Percentiles rank a stretch among this genome's conserved stretches.
Evolutionary conservation across 78 protist species (phyloP).

Genomic region (slime mould (Dictyostelium discoideum)): DNA sequence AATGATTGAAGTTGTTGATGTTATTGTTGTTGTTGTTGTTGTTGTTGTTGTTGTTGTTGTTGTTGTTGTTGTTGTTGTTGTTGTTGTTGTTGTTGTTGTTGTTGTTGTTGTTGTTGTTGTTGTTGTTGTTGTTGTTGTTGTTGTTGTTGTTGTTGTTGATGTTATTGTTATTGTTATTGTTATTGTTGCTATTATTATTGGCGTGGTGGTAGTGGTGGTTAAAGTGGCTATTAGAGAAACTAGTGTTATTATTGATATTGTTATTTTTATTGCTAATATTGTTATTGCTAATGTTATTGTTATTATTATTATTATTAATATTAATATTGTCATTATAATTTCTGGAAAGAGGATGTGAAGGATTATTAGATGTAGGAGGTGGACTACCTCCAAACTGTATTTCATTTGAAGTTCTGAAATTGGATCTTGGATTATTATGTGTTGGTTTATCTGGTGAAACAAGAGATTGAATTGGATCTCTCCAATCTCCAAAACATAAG

Average conservation of each 20-base stretch:
- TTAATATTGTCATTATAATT: background rate
- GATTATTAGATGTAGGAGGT: background rate
- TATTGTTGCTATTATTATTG: too few species aligned
- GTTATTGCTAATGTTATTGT: background rate
- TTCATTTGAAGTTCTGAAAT: background rate
- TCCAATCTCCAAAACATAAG: constrained; percentile 35
- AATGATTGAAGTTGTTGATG: too few species aligned
- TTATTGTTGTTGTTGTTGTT: too few species aligned
- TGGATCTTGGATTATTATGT: background rate
- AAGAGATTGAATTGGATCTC: constrained; percentile 22
- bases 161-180: background rate
- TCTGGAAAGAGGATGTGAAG: background rate
- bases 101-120: background rate
- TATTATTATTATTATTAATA: background rate
- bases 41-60: background rate
- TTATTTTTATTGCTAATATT: background rate
- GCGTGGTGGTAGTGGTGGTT: too few species aligned
- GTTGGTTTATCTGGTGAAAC: constrained; percentile 17
- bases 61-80: background rate
- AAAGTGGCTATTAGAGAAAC: background rate
- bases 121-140: background rate
- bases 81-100: background rate
- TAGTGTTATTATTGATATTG: background rate
- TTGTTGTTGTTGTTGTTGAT: background rate
- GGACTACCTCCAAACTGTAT: background rate